phyloP scores from a whole-genome alignment of 1,139 yeast species.

The Saccharomycopsis crataegensis region DNA sequence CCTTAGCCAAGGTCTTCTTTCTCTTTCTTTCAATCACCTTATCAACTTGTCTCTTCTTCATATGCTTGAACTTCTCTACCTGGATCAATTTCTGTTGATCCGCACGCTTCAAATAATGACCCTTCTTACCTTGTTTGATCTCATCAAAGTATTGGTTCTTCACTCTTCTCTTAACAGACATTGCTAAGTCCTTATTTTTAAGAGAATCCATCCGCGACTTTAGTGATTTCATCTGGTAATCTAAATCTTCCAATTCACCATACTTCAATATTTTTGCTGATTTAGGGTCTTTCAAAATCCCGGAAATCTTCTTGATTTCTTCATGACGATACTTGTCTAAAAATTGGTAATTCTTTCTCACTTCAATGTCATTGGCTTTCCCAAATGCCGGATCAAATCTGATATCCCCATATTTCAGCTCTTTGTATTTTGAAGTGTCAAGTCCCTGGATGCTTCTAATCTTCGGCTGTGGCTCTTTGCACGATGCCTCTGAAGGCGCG shows the following conservation, averaged over 20 bases:
- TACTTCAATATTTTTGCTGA: constrained; percentile 36
- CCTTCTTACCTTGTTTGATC: constrained; percentile 42
- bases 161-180: constrained; percentile 37
- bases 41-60: constrained; percentile 79
- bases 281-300: constrained; percentile 50
- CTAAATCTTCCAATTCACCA: constrained; percentile 47
- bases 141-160: constrained; percentile 41
- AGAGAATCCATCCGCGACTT: constrained; percentile 73
- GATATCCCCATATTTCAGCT: constrained; percentile 58
- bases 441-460: constrained; percentile 16
- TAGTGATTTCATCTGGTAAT: constrained; percentile 48
- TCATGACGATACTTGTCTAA: constrained; percentile 74
- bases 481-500: constrained; percentile 71
- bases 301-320: constrained; percentile 58
- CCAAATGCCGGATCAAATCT: constrained; percentile 90
- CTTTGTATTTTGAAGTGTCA: constrained; percentile 33
- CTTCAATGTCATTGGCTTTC: constrained; percentile 63
- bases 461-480: constrained; percentile 60
- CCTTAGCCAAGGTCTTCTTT: constrained; percentile 88
- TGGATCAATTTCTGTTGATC: constrained; percentile 82
- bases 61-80: constrained; percentile 77
- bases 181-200: constrained; percentile 51
- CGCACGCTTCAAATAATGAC: constrained; percentile 63
- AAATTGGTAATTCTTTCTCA: constrained; percentile 74
- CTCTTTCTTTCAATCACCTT: constrained; percentile 89